These are phyloP conservation scores for Naumovozyma dairenensis DNA, from an alignment of 805 yeast genomes.

Conservation along the genomic window DNA sequence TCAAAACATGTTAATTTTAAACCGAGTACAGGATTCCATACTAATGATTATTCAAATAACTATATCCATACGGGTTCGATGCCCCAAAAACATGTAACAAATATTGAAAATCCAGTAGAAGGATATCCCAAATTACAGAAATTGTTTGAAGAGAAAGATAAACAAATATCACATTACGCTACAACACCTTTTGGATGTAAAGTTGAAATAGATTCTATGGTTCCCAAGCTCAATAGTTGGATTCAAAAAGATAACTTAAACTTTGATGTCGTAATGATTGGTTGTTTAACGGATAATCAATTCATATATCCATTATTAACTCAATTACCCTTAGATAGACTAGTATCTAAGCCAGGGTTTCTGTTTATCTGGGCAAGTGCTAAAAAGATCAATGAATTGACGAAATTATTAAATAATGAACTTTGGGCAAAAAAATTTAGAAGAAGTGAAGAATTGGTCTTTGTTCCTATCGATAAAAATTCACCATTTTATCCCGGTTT, in stretches of 20 bases:
- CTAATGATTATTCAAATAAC: constrained; percentile 66
- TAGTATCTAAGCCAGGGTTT: constrained; percentile 80
- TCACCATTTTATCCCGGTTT: constrained; percentile 60
- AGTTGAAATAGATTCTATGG: constrained; percentile 42
- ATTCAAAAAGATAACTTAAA: constrained; percentile 44
- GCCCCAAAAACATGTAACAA: constrained; percentile 59
- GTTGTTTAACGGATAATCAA: constrained; percentile 71
- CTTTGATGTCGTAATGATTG: constrained; percentile 89
- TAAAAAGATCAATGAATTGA: constrained; percentile 54
- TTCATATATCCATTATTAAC: constrained; percentile 51
- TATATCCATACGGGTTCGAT: constrained; percentile 52
- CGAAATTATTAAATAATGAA: constrained; percentile 42
- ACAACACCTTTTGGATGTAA: constrained; percentile 59
- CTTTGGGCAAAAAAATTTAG: constrained; percentile 62
- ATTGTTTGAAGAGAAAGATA: constrained; percentile 53
- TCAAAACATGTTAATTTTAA: constrained; percentile 16
- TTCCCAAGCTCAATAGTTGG: constrained; percentile 53
- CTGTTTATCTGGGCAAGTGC: constrained; percentile 83
- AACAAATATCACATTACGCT: constrained; percentile 45
- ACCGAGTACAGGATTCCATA: constrained; percentile 30
- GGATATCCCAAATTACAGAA: constrained; percentile 81
- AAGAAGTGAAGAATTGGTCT: constrained; percentile 82
- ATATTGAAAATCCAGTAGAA: constrained; percentile 53
- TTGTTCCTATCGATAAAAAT: constrained; percentile 56
- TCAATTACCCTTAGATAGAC: constrained; percentile 57